Conservation (phyloP, 192 early-diverging fungal genomes). For the Rhizophagus sp. region DNA sequence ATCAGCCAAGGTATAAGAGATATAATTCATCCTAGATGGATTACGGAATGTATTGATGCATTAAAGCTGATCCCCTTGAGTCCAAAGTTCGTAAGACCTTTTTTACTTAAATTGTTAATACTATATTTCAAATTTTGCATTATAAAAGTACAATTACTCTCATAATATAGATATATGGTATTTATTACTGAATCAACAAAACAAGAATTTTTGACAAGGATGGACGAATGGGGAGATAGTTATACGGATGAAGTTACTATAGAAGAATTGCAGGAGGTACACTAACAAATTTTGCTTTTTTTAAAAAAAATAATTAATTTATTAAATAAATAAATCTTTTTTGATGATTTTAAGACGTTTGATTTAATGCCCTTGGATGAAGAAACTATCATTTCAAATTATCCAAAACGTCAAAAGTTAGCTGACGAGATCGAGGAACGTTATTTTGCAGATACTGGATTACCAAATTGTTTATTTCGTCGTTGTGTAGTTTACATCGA, state of each 20-base stretch:
- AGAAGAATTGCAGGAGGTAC: conserved; percentile 58
- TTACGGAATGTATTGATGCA: conserved; percentile 60
- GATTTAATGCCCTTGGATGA: conserved; percentile 5
- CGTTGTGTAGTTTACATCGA: conserved; percentile 21
- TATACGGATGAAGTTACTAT: conserved; percentile 60
- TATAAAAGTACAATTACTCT: neutral
- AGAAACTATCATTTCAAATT: neutral
- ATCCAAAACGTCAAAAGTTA: neutral
- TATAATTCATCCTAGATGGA: conserved; percentile 65
- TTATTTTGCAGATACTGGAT: conserved; percentile 1
- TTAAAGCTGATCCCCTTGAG: conserved; percentile 53
- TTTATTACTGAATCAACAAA: conserved; percentile 54
- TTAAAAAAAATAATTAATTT: neutral
- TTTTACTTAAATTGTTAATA: neutral
- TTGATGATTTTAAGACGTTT: neutral
- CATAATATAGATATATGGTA: conserved; percentile 57
- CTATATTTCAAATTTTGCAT: neutral
- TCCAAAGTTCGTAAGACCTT: conserved; percentile 54
- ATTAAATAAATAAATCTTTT: neutral
- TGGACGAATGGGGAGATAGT: conserved; percentile 72
- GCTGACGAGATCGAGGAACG: neutral
- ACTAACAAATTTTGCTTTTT: neutral
- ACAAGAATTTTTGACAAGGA: conserved; percentile 48
- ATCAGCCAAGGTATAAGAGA: conserved; percentile 52
- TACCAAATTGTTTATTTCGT: conserved; percentile 11